A percentile compares a stretch with the other conserved stretches of the same genome.
phyloP scores from a whole-genome alignment of 192 early-diverging fungal species.

The Spinellus fusiger region DNA sequence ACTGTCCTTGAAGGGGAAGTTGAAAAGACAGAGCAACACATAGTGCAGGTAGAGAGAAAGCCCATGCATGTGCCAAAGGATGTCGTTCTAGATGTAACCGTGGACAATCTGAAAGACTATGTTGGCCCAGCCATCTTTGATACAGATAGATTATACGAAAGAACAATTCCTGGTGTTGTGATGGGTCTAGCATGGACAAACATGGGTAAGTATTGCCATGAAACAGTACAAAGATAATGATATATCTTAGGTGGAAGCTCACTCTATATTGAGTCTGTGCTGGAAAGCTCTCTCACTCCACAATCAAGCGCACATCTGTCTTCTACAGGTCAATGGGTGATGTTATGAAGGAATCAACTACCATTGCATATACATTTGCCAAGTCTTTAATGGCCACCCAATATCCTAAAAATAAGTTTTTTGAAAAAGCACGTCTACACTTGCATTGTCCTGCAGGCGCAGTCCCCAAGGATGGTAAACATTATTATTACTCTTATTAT shows the following conservation, averaged over 20 bases:
- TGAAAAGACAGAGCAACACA: slow-evolving; percentile 24
- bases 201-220: slow-evolving; percentile 61
- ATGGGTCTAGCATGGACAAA: slow-evolving; percentile 99
- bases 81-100: slow-evolving; percentile 59
- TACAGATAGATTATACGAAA: slow-evolving; percentile 86
- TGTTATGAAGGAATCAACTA: slow-evolving; percentile 81
- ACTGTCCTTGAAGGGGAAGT: slow-evolving; percentile 19
- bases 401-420: too few relatives aligned
- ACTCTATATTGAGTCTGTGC: slow-evolving; percentile 92
- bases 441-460: slow-evolving; percentile 81
- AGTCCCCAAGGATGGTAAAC: slow-evolving; percentile 71
- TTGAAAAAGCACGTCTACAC: slow-evolving; percentile 56
- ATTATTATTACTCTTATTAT: neutral
- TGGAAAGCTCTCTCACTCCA: slow-evolving; percentile 66
- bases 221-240: neutral
- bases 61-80: slow-evolving; percentile 43
- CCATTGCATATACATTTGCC: slow-evolving; percentile 70
- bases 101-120: slow-evolving; percentile 81
- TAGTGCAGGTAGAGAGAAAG: slow-evolving; percentile 31
- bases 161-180: slow-evolving; percentile 87
- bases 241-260: slow-evolving; percentile 65
- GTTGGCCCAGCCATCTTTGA: slow-evolving; percentile 88
- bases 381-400: too few relatives aligned
- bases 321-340: slow-evolving; percentile 57
- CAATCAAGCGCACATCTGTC: slow-evolving; percentile 27